These are phyloP conservation scores for Wickerhamiella australiensis DNA, from an alignment of 805 yeast genomes.

Conservation along the genomic window DNA sequence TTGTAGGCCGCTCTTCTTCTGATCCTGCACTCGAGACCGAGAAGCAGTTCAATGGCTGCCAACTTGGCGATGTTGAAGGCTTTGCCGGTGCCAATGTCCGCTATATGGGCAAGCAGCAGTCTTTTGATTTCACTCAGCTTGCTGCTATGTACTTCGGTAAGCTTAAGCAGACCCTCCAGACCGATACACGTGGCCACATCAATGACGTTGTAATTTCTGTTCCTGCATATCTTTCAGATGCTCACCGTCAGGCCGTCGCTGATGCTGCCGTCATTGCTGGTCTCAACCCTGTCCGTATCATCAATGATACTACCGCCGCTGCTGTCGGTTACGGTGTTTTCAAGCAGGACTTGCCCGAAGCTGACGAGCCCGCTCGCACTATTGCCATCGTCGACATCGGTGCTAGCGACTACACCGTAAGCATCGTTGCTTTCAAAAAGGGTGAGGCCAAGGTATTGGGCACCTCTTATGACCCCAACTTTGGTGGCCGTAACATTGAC, in stretches of 20 bases:
- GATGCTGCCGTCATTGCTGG: constrained; percentile 96
- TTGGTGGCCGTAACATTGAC: constrained; percentile 98
- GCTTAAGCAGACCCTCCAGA: constrained; percentile 64
- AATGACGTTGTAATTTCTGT: constrained; percentile 87
- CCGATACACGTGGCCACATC: constrained; percentile 72
- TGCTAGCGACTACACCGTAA: constrained; percentile 85
- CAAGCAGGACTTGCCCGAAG: constrained; percentile 89
- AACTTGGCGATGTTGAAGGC: constrained; percentile 58
- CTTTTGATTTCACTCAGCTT: constrained; percentile 79
- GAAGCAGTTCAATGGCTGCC: constrained; percentile 58
- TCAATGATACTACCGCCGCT: constrained; percentile 96
- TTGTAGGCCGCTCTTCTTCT: constrained; percentile 60
- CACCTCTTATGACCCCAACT: constrained; percentile 85
- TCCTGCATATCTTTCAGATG: constrained; percentile 95
- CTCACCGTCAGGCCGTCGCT: constrained; percentile 89
- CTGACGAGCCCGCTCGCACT: constrained; percentile 54
- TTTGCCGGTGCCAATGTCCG: constrained; percentile 76
- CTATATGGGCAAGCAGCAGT: constrained; percentile 63
- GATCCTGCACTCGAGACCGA: constrained; percentile 74
- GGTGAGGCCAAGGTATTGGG: constrained; percentile 93
- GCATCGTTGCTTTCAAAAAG: constrained; percentile 81
- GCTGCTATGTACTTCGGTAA: constrained; percentile 92
- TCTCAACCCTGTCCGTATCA: constrained; percentile 94
- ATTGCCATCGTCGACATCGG: constrained; percentile 96
- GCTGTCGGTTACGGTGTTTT: constrained; percentile 99